Conservation (phyloP, 495 filamentous ascomycete species). For the Neurospora sp. region DNA sequence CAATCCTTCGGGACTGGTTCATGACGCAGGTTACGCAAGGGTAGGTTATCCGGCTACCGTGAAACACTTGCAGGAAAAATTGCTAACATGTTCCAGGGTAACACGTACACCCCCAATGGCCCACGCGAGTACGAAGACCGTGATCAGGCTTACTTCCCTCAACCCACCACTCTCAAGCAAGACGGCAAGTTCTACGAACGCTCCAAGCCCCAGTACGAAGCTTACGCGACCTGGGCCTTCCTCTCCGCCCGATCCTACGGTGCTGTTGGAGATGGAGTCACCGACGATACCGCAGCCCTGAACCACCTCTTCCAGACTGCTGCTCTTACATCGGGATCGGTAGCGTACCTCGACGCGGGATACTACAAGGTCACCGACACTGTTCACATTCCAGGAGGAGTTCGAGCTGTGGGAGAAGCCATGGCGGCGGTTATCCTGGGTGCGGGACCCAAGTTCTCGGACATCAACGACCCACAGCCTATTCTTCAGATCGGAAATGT, state of each 20-base stretch:
- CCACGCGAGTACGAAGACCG: slow-evolving; percentile 11
- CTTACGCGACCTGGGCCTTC: slow-evolving; percentile 28
- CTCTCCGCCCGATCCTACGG: slow-evolving; percentile 16
- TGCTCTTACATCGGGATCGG: background rate
- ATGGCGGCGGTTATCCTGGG: slow-evolving; percentile 34
- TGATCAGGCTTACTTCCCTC: slow-evolving; percentile 9
- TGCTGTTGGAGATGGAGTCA: slow-evolving; percentile 20
- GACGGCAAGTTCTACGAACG: slow-evolving; percentile 48
- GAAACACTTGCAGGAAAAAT: background rate
- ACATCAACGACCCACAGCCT: slow-evolving; percentile 31
- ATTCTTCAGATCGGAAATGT: slow-evolving; percentile 42
- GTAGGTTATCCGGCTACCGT: slow-evolving; percentile 27
- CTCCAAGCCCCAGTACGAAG: slow-evolving; percentile 58
- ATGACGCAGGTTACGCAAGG: slow-evolving; percentile 14
- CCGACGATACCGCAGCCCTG: slow-evolving; percentile 22
- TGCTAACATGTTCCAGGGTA: slow-evolving; percentile 12
- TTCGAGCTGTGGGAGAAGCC: slow-evolving; percentile 31
- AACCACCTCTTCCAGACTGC: slow-evolving; percentile 14
- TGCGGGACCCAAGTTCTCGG: slow-evolving; percentile 38
- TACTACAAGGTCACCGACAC: slow-evolving; percentile 31
- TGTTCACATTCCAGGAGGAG: slow-evolving; percentile 42
- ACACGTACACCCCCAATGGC: slow-evolving; percentile 15
- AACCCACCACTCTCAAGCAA: slow-evolving; percentile 19
- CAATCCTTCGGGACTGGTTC: slow-evolving; percentile 11
- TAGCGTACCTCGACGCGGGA: slow-evolving; percentile 59